Percentiles rank a stretch among this genome's conserved stretches.
Evolutionary conservation across 148 eudicot genomes (phyloP).

Genomic region (Camellia sinensis): DNA sequence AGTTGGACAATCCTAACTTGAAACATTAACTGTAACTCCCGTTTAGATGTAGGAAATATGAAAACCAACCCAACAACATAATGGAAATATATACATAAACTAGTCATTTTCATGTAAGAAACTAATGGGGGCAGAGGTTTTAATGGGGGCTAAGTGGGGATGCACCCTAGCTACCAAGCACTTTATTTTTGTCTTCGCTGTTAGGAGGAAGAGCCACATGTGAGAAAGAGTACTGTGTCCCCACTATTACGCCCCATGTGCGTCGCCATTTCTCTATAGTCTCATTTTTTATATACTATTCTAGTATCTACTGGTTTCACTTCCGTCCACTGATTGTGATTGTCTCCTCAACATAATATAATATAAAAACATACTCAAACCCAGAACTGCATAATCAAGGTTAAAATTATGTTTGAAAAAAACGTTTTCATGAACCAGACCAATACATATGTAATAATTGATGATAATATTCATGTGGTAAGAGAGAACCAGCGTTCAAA

Average conservation of each 20-base stretch:
- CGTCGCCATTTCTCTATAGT: background rate
- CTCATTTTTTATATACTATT: background rate
- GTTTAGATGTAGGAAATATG: too few relatives aligned
- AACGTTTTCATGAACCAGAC: background rate
- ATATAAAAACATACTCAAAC: background rate
- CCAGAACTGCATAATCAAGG: background rate
- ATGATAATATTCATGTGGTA: background rate
- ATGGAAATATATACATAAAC: background rate
- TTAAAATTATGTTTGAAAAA: background rate
- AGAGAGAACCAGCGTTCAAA: background rate
- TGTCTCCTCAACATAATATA: background rate
- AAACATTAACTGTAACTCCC: too few relatives aligned
- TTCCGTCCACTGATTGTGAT: background rate
- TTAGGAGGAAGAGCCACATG: slow-evolving; percentile 14
- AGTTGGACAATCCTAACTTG: too few relatives aligned
- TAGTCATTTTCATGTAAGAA: background rate
- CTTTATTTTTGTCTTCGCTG: slow-evolving; percentile 9
- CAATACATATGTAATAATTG: background rate
- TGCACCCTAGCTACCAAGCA: slow-evolving; percentile 50
- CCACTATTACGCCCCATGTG: slow-evolving; percentile 18
- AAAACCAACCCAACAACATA: background rate
- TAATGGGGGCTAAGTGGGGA: slow-evolving; percentile 12
- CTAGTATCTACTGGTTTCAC: background rate
- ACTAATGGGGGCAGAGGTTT: slow-evolving; percentile 13
- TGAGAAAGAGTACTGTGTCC: background rate